These are phyloP conservation scores for Cercophora newfieldiana DNA, from an alignment of 495 filamentous ascomycete genomes.

Conservation along the genomic window DNA sequence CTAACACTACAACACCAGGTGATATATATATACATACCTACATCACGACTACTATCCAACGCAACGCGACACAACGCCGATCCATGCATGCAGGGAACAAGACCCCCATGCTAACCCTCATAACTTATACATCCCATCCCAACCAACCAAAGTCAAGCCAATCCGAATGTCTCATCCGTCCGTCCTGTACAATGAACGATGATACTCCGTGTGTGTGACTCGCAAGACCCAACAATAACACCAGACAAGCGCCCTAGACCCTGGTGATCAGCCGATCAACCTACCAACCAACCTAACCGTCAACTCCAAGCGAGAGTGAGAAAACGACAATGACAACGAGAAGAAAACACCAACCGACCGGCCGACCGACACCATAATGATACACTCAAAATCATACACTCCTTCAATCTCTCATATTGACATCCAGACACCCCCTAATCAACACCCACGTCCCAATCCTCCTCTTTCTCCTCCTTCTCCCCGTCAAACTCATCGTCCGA, in stretches of 20 bases:
- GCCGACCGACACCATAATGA: background rate
- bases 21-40: background rate
- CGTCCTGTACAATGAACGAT: background rate
- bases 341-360: too few species aligned
- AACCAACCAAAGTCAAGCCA: too few species aligned
- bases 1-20: background rate
- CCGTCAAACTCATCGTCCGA: slow-evolving; percentile 22
- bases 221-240: background rate
- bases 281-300: background rate
- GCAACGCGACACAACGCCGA: background rate
- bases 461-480: background rate
- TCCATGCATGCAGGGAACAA: too few species aligned
- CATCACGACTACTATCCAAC: background rate
- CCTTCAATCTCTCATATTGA: background rate
- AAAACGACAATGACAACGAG: background rate
- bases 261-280: background rate
- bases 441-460: slow-evolving; percentile 35
- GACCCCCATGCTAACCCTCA: background rate
- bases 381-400: background rate
- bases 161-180: too few species aligned
- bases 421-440: slow-evolving; percentile 25
- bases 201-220: background rate
- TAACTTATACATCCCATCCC: background rate
- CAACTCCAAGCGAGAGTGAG: background rate
- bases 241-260: background rate